Conservation (phyloP, 805 yeast genomes). For the Zygosaccharomyces lentus region DNA sequence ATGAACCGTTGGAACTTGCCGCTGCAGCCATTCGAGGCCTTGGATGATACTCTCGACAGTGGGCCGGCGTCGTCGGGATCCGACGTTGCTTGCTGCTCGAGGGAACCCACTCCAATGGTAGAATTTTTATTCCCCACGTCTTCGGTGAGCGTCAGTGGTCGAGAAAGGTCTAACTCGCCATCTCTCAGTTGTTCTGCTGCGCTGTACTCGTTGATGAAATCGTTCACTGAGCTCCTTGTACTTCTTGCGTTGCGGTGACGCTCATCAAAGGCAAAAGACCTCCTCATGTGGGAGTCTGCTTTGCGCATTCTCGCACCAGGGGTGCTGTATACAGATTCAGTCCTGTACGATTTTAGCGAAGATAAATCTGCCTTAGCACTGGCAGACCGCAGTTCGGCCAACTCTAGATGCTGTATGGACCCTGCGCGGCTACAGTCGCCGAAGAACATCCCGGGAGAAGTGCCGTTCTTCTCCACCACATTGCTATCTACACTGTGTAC, state of each 20-base stretch:
- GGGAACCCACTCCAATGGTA: conserved; percentile 10
- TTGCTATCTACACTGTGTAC: neutral
- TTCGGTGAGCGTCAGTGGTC: conserved; percentile 31
- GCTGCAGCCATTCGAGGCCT: neutral
- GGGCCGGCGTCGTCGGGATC: neutral
- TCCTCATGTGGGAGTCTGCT: neutral
- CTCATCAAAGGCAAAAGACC: neutral
- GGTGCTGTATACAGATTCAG: conserved; percentile 7
- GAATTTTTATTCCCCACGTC: conserved; percentile 27
- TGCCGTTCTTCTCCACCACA: neutral
- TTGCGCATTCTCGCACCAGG: neutral
- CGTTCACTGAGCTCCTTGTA: conserved; percentile 33
- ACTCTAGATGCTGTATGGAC: neutral
- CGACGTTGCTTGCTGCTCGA: neutral
- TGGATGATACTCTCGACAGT: neutral
- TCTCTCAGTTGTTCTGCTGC: conserved; percentile 26
- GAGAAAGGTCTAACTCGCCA: conserved; percentile 31
- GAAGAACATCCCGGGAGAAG: neutral
- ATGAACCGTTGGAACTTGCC: conserved; percentile 24
- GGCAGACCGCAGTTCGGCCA: neutral
- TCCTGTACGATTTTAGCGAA: conserved; percentile 1
- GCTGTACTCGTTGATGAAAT: conserved; percentile 42
- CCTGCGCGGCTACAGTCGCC: neutral
- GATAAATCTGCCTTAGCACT: neutral
- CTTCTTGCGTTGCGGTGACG: conserved; percentile 3